Base-by-base conservation (phyloP, 306 rosid genomes). In the Malus orientalis region DNA sequence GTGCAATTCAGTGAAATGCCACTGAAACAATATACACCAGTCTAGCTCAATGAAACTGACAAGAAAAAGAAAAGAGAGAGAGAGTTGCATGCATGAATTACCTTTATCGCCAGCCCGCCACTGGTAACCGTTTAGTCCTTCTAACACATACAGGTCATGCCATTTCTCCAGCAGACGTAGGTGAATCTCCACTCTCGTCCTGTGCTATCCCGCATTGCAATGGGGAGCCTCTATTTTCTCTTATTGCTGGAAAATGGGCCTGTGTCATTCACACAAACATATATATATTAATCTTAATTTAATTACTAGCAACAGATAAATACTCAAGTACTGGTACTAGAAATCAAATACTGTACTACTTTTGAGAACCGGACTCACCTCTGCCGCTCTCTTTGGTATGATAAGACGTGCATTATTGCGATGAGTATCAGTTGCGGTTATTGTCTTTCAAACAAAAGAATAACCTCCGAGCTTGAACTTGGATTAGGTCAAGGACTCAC, bases 301-400 rank as follows among this genome's bases (percentile, higher is more conserved):
- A 40, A 67, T 64, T 20, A 36, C 27, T 29, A 27, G 67, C 36
- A 45, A 65, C 19, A 67, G 58, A 42, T 18, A 61, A 47, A 70
- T 14, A 0, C 22, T 65, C 69, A 11, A 18, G 14, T 8, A 40
- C 44, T 40, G 44, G 3, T 40, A 40, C 44, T 8, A 40, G 44
- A 40, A 66, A 66, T 66, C 49, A 33, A 66, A 36, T 38, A 33
- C 20, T 20, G 38, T 33, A 66, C 44, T 40, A 40, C 6, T 40
- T 8, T 40, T 66, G 57, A 71, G 61, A 14, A 4, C 54, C 60
- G 71, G 77, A 83, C 83, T 83, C 71, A 79, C 87, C 82, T 80
- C 76, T 3, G 84, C 81, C 15, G 22, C 18, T 23, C 42, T 74
- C 81, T 60, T 76, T 55, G 84, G 81, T 65, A 76, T 23, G 58